Percentiles rank a stretch among this genome's conserved stretches.
These are phyloP conservation scores for Hydnum rufescens DNA, from an alignment of 768 basidiomycete genomes.

Conservation along the genomic window DNA sequence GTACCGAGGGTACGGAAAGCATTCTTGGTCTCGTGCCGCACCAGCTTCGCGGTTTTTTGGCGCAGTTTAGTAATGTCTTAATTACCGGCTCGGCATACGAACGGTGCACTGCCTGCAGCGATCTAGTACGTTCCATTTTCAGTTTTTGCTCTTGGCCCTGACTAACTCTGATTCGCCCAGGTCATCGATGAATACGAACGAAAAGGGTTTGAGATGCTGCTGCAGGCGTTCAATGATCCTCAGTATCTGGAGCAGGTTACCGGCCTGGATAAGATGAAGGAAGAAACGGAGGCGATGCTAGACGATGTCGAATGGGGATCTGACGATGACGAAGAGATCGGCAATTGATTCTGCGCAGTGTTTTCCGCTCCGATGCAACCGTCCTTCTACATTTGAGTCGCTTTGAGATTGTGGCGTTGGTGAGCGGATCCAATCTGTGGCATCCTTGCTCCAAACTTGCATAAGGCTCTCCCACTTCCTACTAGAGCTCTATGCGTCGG, in stretches of 20 bases:
- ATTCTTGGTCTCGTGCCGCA: slow-evolving; percentile 83
- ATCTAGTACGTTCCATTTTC: slow-evolving; percentile 30
- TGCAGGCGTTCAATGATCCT: slow-evolving; percentile 64
- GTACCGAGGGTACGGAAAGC: slow-evolving; percentile 19
- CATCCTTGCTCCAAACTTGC: no score
- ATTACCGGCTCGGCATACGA: slow-evolving; percentile 77
- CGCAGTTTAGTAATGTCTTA: slow-evolving; percentile 66
- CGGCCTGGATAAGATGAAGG: slow-evolving; percentile 57
- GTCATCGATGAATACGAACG: slow-evolving; percentile 63
- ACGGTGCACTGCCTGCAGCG: slow-evolving; percentile 79
- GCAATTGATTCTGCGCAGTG: no score
- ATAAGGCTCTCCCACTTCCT: no score
- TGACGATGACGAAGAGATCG: slow-evolving; percentile 3
- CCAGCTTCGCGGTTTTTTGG: slow-evolving; percentile 78
- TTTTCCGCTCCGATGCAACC: no score
- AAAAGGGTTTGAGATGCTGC: slow-evolving; percentile 62
- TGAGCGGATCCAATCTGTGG: no score
- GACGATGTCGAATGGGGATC: slow-evolving; percentile 52
- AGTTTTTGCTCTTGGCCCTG: neutral
- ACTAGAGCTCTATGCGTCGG: no score
- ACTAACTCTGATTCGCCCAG: slow-evolving; percentile 20
- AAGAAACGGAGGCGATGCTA: slow-evolving; percentile 50
- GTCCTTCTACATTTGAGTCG: no score
- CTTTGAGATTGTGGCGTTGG: no score
- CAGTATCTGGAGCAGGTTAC: slow-evolving; percentile 57